These are phyloP conservation scores for Phytophthora boehmeriae DNA, from an alignment of 352 stramenopile species.

Conservation along the genomic window DNA sequence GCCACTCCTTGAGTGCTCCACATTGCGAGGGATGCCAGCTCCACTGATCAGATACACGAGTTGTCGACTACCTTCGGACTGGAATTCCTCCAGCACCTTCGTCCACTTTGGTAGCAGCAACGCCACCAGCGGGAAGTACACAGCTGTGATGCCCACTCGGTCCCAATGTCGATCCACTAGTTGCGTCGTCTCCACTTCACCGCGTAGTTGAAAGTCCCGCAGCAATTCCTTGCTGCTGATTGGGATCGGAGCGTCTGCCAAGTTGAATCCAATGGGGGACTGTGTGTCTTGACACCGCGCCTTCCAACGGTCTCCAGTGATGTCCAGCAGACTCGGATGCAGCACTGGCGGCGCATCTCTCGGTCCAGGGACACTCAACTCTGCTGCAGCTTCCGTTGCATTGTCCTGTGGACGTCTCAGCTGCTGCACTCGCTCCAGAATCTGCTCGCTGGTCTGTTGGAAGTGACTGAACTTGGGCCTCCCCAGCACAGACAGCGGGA, in stretches of 20 bases:
- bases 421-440: slow-evolving; percentile 69
- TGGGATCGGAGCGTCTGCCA: slow-evolving; percentile 59
- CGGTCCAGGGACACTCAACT: slow-evolving; percentile 22
- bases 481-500: slow-evolving; percentile 66
- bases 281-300: slow-evolving; percentile 62
- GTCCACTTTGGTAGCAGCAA: slow-evolving; percentile 95
- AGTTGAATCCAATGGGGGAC: slow-evolving; percentile 80
- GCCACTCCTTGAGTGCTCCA: slow-evolving; percentile 87
- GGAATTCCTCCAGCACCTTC: slow-evolving; percentile 76
- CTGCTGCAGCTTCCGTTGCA: slow-evolving; percentile 18
- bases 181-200: slow-evolving; percentile 58
- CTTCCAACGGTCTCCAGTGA: slow-evolving; percentile 58
- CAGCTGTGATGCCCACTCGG: slow-evolving; percentile 73
- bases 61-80: slow-evolving; percentile 84
- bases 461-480: slow-evolving; percentile 91
- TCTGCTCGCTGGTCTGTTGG: slow-evolving; percentile 74
- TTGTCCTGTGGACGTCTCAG: slow-evolving; percentile 30
- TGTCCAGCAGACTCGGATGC: slow-evolving; percentile 71
- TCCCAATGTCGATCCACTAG: slow-evolving; percentile 73
- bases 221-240: slow-evolving; percentile 46
- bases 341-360: slow-evolving; percentile 52
- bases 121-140: slow-evolving; percentile 97
- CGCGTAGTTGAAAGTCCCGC: slow-evolving; percentile 70
- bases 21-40: slow-evolving; percentile 95
- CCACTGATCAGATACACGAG: slow-evolving; percentile 97